Evolutionary conservation across 1,139 yeast species (phyloP).

Genomic region (Scheffersomyces cryptocercus): DNA sequence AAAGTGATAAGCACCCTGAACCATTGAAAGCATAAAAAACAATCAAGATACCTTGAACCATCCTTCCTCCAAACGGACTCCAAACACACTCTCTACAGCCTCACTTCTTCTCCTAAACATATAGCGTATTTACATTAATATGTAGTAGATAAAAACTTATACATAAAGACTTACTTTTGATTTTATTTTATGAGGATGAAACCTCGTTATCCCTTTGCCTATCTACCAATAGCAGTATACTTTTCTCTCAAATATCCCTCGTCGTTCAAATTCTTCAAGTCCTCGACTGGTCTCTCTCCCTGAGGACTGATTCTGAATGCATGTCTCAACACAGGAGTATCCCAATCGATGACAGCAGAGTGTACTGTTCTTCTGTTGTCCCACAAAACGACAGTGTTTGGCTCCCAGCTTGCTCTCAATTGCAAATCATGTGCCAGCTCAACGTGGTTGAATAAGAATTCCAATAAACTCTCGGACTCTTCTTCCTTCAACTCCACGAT

Average conservation of each 20-base stretch:
- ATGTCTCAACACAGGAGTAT: constrained; percentile 15
- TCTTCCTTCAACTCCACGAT: constrained; percentile 30
- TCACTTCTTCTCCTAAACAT: too few relatives aligned
- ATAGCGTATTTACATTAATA: too few relatives aligned
- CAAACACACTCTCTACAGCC: too few relatives aligned
- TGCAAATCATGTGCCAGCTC: constrained; percentile 51
- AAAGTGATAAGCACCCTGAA: too few relatives aligned
- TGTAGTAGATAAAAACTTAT: too few relatives aligned
- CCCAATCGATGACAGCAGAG: constrained; percentile 19
- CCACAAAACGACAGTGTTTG: constrained; percentile 28
- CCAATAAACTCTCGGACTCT: constrained; percentile 24
- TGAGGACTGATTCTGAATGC: constrained; percentile 16
- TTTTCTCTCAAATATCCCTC: constrained; percentile 6
- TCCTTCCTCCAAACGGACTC: too few relatives aligned
- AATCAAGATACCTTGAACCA: too few relatives aligned
- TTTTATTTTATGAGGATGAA: too few relatives aligned
- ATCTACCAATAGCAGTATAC: not conserved
- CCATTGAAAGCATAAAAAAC: too few relatives aligned
- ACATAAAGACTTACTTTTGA: too few relatives aligned
- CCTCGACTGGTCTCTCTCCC: constrained; percentile 15
- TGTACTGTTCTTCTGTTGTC: constrained; percentile 16
- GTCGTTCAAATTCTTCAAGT: constrained; percentile 11
- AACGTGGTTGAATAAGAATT: constrained; percentile 23
- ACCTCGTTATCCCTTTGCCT: too few relatives aligned
- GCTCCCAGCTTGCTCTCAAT: constrained; percentile 58